Conservation (phyloP, 2,329 filamentous ascomycete genomes). For the Fusarium sp. region DNA sequence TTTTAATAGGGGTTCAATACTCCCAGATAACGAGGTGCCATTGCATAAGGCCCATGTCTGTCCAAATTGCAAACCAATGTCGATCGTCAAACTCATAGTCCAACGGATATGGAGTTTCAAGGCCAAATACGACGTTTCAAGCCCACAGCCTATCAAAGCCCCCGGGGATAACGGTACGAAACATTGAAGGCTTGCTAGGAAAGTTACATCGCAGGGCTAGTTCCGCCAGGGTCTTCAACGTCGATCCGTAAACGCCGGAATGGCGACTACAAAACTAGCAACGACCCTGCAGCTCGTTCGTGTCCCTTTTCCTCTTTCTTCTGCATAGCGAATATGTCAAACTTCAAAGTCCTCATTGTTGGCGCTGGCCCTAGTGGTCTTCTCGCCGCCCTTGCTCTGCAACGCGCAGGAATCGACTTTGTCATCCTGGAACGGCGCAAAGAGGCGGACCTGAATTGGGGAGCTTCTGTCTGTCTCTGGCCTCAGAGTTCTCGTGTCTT, state of each 20-base stretch:
- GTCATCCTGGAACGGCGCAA: conserved; percentile 17
- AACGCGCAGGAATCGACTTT: conserved; percentile 19
- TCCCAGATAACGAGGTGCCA: background rate
- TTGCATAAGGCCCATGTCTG: background rate
- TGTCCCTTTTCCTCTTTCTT: background rate
- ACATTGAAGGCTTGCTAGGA: background rate
- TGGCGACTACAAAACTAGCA: background rate
- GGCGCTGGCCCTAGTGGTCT: conserved; percentile 25
- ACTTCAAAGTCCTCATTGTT: conserved; percentile 23
- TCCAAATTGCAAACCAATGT: conserved; percentile 11
- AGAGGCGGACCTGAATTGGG: conserved; percentile 24
- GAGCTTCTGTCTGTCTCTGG: conserved; percentile 23
- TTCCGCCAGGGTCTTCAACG: background rate
- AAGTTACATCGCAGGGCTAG: background rate
- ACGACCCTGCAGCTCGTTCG: background rate
- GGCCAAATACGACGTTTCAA: background rate
- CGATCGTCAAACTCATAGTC: conserved; percentile 14
- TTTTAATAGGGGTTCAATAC: background rate
- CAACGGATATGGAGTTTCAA: conserved; percentile 14
- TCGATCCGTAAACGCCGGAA: background rate
- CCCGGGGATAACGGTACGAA: background rate
- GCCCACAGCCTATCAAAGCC: background rate
- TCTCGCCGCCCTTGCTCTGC: conserved; percentile 13
- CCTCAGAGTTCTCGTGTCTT: conserved; percentile 21
- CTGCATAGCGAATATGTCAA: conserved; percentile 1